These are phyloP conservation scores for Citrullus colocynthis DNA, from an alignment of 306 rosid species.

Conservation along the genomic window DNA sequence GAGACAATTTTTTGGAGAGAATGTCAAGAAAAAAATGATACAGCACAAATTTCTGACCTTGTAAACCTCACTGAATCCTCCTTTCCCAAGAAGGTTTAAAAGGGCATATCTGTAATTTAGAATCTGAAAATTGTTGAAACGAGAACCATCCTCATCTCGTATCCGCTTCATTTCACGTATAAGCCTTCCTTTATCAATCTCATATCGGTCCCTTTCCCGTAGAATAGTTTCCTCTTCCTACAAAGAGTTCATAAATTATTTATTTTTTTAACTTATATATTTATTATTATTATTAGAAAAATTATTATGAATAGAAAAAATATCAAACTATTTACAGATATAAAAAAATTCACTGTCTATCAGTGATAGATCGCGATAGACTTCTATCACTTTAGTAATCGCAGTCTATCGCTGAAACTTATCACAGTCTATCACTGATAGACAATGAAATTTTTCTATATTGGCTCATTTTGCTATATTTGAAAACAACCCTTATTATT, in stretches of 20 bases:
- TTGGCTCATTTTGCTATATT: too few relatives aligned
- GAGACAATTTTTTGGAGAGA: neutral
- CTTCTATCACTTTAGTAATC: too few relatives aligned
- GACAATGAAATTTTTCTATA: too few relatives aligned
- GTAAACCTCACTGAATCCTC: slow-evolving; percentile 99
- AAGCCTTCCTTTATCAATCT: slow-evolving; percentile 86
- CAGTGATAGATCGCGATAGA: too few relatives aligned
- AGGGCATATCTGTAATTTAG: slow-evolving; percentile 81
- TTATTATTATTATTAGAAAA: too few relatives aligned
- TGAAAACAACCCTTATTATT: too few relatives aligned
- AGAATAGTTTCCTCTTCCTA: slow-evolving; percentile 82
- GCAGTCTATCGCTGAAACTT: too few relatives aligned
- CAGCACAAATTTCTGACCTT: slow-evolving; percentile 54
- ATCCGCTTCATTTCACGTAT: slow-evolving; percentile 99
- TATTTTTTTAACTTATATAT: too few relatives aligned
- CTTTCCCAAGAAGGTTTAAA: slow-evolving; percentile 97
- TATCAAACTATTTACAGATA: too few relatives aligned
- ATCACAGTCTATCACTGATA: too few relatives aligned
- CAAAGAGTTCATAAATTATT: slow-evolving; percentile 3
- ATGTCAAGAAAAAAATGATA: neutral
- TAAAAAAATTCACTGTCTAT: too few relatives aligned
- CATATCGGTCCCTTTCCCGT: slow-evolving; percentile 94
- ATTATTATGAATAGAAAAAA: too few relatives aligned
- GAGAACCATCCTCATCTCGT: slow-evolving; percentile 99
- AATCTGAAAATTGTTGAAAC: slow-evolving; percentile 96